phyloP scores from a whole-genome alignment of 371 early-diverging fungal species.

The Furculomyces boomerangus region DNA sequence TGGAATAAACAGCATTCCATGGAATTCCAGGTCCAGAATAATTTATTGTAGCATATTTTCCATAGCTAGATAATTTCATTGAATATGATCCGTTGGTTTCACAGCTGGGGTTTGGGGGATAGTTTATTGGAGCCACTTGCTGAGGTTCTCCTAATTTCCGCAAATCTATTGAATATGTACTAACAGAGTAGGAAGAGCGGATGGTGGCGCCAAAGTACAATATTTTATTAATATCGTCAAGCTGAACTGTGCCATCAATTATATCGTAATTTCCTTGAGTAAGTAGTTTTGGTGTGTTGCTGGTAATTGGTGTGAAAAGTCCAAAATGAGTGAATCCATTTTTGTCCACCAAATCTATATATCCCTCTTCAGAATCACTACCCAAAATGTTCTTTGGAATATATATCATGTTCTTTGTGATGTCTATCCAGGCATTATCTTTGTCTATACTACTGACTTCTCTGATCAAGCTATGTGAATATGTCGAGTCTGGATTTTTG shows the following conservation, averaged over 20 bases:
- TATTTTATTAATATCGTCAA: conserved; percentile 34
- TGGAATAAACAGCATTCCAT: conserved; percentile 45
- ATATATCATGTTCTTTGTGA: conserved; percentile 12
- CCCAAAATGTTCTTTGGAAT: conserved; percentile 15
- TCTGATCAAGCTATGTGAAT: conserved; percentile 29
- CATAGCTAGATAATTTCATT: not conserved
- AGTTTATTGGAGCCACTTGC: no score
- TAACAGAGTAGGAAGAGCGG: conserved; percentile 22
- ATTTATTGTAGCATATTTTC: not conserved
- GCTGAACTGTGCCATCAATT: conserved; percentile 31
- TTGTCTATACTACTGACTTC: conserved; percentile 20
- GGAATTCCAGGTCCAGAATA: conserved; percentile 69
- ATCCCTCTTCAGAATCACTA: conserved; percentile 29
- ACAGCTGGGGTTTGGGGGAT: not conserved
- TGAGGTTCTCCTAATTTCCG: not conserved
- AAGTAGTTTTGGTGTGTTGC: conserved; percentile 36
- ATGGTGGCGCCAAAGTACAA: conserved; percentile 57
- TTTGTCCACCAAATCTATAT: conserved; percentile 62
- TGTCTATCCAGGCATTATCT: conserved; percentile 61
- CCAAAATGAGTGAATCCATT: conserved; percentile 62
- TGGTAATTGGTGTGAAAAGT: conserved; percentile 32
- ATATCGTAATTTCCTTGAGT: conserved; percentile 82
- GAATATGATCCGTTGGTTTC: conserved; percentile 36
- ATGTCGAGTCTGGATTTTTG: conserved; percentile 9
- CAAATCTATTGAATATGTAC: not conserved